Conservation (phyloP, 2,329 filamentous ascomycete species). For the Hypoxylon sp. region DNA sequence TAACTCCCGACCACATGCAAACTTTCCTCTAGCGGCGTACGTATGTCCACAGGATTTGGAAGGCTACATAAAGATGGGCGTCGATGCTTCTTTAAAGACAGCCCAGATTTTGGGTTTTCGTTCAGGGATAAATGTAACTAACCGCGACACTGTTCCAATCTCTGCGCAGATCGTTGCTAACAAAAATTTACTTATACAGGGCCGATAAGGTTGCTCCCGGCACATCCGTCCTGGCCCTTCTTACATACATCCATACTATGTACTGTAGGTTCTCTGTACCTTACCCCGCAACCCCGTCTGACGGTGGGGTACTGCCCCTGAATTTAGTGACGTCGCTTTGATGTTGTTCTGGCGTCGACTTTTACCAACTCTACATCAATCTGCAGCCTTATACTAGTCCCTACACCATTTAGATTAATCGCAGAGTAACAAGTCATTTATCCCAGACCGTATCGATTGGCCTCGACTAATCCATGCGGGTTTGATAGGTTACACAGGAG, state of each 20-base stretch:
- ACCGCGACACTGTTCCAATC: neutral
- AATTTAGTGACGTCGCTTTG: slow-evolving; percentile 30
- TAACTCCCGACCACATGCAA: slow-evolving; percentile 25
- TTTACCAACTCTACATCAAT: slow-evolving; percentile 1
- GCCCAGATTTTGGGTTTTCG: slow-evolving; percentile 5
- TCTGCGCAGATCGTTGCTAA: slow-evolving; percentile 1
- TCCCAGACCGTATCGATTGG: slow-evolving; percentile 1
- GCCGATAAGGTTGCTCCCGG: slow-evolving; percentile 15
- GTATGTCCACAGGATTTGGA: neutral
- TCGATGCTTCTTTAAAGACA: slow-evolving; percentile 14
- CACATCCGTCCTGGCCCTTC: neutral
- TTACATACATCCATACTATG: too few species aligned
- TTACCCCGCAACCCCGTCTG: slow-evolving; percentile 8
- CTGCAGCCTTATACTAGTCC: slow-evolving; percentile 4
- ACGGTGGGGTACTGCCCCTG: slow-evolving; percentile 18
- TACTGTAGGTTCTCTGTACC: neutral
- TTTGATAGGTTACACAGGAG: slow-evolving; percentile 30
- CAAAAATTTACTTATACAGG: neutral
- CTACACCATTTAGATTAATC: slow-evolving; percentile 14
- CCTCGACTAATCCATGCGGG: slow-evolving; percentile 12
- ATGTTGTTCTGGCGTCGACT: slow-evolving; percentile 5
- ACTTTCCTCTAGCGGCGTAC: slow-evolving; percentile 1
- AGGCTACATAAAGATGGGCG: slow-evolving; percentile 29
- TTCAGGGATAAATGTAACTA: slow-evolving; percentile 3
- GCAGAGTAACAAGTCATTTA: slow-evolving; percentile 7